A percentile compares a stretch with the other conserved stretches of the same genome.
Evolutionary conservation across 75 land plant genomes (phyloP).

Genomic region (Cunninghamia lanceolata): DNA sequence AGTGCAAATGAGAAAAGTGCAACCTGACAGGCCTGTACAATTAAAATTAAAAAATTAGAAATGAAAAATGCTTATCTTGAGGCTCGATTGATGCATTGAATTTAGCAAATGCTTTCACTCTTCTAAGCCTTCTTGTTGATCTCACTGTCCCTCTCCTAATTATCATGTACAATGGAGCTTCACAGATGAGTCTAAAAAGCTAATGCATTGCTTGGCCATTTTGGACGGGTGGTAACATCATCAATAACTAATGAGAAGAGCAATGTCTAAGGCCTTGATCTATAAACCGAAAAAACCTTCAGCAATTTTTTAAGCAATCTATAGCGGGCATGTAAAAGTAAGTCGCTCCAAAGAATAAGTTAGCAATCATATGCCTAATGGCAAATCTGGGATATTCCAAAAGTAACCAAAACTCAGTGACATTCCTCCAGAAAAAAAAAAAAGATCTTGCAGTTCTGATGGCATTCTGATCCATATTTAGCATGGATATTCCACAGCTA

Average conservation of each 20-base stretch:
- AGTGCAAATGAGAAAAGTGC: not conserved
- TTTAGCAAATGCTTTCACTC: too few relatives aligned
- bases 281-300: too few relatives aligned
- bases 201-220: too few relatives aligned
- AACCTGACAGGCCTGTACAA: not conserved
- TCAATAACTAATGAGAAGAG: not conserved
- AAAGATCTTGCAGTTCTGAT: not conserved
- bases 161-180: not conserved
- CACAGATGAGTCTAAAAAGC: too few relatives aligned
- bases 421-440: not conserved
- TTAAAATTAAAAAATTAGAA: too few relatives aligned
- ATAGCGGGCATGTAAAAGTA: not conserved
- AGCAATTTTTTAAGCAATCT: too few relatives aligned
- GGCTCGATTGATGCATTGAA: too few relatives aligned
- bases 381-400: not conserved
- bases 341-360: not conserved
- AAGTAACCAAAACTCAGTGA: not conserved
- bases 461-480: not conserved
- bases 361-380: not conserved
- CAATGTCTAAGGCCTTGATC: not conserved
- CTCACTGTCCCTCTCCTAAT: not conserved
- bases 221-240: too few relatives aligned
- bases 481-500: too few relatives aligned
- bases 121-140: too few relatives aligned
- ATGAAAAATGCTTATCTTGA: too few relatives aligned